These are phyloP conservation scores for Lactarius deliciosus DNA, from an alignment of 768 basidiomycete genomes.

Conservation along the genomic window DNA sequence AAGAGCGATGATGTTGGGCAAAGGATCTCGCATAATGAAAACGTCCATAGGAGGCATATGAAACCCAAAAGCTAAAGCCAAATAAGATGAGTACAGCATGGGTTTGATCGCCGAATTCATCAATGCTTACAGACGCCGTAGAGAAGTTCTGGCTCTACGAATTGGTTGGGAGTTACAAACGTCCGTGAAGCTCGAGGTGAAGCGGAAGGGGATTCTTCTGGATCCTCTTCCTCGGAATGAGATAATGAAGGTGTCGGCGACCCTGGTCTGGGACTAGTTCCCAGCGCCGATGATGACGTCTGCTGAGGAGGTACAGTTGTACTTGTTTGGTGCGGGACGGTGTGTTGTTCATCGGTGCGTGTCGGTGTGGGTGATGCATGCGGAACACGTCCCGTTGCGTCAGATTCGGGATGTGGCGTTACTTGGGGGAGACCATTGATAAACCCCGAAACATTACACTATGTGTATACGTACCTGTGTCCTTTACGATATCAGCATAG, in stretches of 20 bases:
- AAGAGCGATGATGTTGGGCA: slow-evolving; percentile 74
- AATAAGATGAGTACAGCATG: slow-evolving; percentile 6
- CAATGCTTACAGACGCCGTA: slow-evolving; percentile 38
- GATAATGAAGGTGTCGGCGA: not conserved
- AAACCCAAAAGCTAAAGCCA: slow-evolving; percentile 63
- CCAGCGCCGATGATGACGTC: slow-evolving; percentile 6
- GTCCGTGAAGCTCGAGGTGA: slow-evolving; percentile 1
- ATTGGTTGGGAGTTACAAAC: slow-evolving; percentile 33
- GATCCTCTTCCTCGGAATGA: slow-evolving; percentile 16
- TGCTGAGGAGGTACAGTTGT: not conserved
- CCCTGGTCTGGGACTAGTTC: slow-evolving; percentile 17
- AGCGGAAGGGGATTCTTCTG: not conserved
- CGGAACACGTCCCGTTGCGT: not conserved
- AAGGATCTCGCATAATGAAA: slow-evolving; percentile 48
- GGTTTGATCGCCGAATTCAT: not conserved
- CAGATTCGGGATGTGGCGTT: not conserved
- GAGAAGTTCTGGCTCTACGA: slow-evolving; percentile 57
- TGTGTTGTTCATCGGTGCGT: not conserved
- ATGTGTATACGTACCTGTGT: slow-evolving; percentile 4
- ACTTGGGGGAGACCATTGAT: slow-evolving; percentile 6
- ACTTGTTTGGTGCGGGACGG: not conserved
- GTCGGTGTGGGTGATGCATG: not conserved
- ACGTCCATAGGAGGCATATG: slow-evolving; percentile 53
- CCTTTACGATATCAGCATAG: slow-evolving; percentile 9
- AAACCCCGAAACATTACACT: not conserved